phyloP scores from a whole-genome alignment of 441 rosid species.

The Croton setiger region DNA sequence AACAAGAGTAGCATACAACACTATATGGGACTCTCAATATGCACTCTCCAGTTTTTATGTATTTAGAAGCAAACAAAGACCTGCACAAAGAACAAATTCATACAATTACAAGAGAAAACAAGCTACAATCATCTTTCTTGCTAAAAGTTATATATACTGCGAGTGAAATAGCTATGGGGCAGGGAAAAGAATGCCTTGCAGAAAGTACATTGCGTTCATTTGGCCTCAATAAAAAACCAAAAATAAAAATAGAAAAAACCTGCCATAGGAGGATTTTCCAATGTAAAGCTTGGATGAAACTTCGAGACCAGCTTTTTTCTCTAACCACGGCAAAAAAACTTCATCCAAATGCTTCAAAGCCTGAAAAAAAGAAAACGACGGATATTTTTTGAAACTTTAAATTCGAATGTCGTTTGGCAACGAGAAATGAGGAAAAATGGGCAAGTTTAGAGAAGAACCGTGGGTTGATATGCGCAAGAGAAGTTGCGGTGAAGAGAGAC shows the following conservation, averaged over 20 bases:
- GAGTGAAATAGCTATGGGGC: background rate
- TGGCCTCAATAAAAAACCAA: background rate
- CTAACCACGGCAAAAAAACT: slow-evolving; percentile 79
- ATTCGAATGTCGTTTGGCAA: background rate
- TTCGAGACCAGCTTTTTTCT: slow-evolving; percentile 49
- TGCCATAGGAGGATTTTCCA: slow-evolving; percentile 62
- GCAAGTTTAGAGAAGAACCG: slow-evolving; percentile 20
- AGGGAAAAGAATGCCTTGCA: background rate
- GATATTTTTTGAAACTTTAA: too few relatives aligned
- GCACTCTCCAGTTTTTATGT: slow-evolving; percentile 60
- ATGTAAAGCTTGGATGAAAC: slow-evolving; percentile 55
- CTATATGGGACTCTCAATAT: slow-evolving; percentile 63
- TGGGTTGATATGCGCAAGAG: too few relatives aligned
- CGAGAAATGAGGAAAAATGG: background rate
- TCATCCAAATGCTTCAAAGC: slow-evolving; percentile 30
- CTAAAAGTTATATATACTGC: background rate
- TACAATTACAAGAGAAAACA: background rate
- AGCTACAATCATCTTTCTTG: background rate
- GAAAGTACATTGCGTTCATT: background rate
- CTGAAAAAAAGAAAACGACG: slow-evolving; percentile 13
- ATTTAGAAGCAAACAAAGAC: slow-evolving; percentile 58
- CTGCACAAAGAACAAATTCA: slow-evolving; percentile 29
- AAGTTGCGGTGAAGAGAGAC: too few relatives aligned
- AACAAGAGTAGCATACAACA: slow-evolving; percentile 34
- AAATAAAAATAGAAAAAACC: slow-evolving; percentile 31